These are phyloP conservation scores for Sparassis latifolia DNA, from an alignment of 1,284 basidiomycete genomes.

Conservation along the genomic window DNA sequence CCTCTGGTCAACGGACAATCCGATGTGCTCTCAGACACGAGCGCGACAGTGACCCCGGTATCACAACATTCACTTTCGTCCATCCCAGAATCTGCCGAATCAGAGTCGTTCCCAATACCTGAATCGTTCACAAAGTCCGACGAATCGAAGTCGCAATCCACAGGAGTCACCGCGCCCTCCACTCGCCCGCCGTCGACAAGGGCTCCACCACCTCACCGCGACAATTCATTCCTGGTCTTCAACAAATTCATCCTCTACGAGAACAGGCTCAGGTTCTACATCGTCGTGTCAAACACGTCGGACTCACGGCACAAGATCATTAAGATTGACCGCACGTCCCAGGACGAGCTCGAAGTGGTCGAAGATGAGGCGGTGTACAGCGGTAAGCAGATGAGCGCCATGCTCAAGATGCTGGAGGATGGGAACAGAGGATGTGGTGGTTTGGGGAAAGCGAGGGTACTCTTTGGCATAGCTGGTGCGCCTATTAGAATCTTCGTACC, in stretches of 20 bases:
- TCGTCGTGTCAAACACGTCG: slow-evolving; percentile 82
- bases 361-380: slow-evolving; percentile 89
- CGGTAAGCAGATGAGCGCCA: slow-evolving; percentile 80
- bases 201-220: slow-evolving; percentile 1
- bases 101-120: slow-evolving; percentile 5
- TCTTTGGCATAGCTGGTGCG: slow-evolving; percentile 73
- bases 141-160: slow-evolving; percentile 12
- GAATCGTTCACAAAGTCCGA: slow-evolving; percentile 12
- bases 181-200: slow-evolving; percentile 5
- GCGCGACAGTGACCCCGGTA: slow-evolving; percentile 18
- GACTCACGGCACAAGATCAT: slow-evolving; percentile 84
- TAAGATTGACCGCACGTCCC: slow-evolving; percentile 84
- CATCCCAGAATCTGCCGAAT: slow-evolving; percentile 7
- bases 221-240: slow-evolving; percentile 36
- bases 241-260: slow-evolving; percentile 93
- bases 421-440: slow-evolving; percentile 88
- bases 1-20: not conserved
- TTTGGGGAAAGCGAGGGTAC: slow-evolving; percentile 74
- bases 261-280: slow-evolving; percentile 81
- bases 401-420: slow-evolving; percentile 93
- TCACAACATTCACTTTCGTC: slow-evolving; percentile 15
- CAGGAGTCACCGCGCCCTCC: slow-evolving; percentile 7
- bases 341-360: slow-evolving; percentile 66
- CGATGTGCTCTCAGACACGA: slow-evolving; percentile 12
- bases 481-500: not conserved